phyloP scores from a whole-genome alignment of 257 asterid species.

The Rauvolfia tetraphylla region DNA sequence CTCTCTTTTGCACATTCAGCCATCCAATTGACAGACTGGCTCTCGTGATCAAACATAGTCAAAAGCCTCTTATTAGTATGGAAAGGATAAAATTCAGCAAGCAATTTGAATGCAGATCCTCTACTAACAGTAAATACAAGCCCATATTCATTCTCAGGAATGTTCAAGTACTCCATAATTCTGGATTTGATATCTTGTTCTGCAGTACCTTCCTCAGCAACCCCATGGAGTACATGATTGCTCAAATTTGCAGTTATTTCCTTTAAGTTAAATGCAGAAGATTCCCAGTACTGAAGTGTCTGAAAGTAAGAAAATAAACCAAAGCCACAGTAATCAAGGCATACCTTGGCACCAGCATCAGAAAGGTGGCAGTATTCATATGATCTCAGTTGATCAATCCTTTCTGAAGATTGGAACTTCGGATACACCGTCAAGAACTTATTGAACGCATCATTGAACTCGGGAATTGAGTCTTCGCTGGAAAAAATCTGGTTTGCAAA shows the following conservation, averaged over 20 bases:
- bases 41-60: constrained; percentile 40
- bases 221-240: constrained; percentile 35
- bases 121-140: constrained; percentile 36
- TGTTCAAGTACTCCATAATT: constrained; percentile 34
- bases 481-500: constrained; percentile 21
- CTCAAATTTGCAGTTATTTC: constrained; percentile 34
- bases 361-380: constrained; percentile 28
- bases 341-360: constrained; percentile 31
- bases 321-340: constrained; percentile 42
- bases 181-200: constrained; percentile 34
- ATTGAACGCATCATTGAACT: constrained; percentile 18
- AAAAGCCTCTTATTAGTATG: constrained; percentile 29
- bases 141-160: constrained; percentile 36
- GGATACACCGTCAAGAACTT: constrained; percentile 32
- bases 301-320: constrained; percentile 34
- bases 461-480: constrained; percentile 26
- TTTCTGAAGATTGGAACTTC: constrained; percentile 26
- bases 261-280: constrained; percentile 29
- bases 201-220: constrained; percentile 30
- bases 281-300: constrained; percentile 28
- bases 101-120: constrained; percentile 36
- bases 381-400: constrained; percentile 33
- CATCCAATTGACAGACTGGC: constrained; percentile 36
- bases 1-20: constrained; percentile 32
- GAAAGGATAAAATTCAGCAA: constrained; percentile 36